These are phyloP conservation scores for Cladorrhinum sp. DNA, from an alignment of 2,329 filamentous ascomycete genomes.

Conservation along the genomic window DNA sequence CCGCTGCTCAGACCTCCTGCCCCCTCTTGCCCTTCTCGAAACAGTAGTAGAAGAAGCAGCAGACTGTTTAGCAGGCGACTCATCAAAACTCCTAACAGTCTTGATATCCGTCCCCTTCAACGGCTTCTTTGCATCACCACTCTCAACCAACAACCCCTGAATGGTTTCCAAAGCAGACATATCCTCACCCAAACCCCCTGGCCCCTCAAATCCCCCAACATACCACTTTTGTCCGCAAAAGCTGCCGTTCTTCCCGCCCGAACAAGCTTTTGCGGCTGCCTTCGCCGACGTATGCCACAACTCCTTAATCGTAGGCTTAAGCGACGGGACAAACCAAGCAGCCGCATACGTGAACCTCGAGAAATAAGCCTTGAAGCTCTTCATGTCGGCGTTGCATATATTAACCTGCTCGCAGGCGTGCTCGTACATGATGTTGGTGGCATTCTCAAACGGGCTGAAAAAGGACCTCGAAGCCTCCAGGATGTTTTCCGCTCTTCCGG, in stretches of 20 bases:
- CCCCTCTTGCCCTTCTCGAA: constrained; percentile 5
- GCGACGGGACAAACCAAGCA: constrained; percentile 54
- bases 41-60: not conserved
- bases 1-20: not conserved
- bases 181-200: constrained; percentile 57
- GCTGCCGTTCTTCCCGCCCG: constrained; percentile 50
- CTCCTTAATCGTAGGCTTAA: constrained; percentile 44
- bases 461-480: constrained; percentile 51
- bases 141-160: constrained; percentile 52
- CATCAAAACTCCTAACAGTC: constrained; percentile 35
- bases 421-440: constrained; percentile 63
- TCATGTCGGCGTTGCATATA: constrained; percentile 61
- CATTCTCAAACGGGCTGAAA: constrained; percentile 51
- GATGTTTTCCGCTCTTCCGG: constrained; percentile 49
- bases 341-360: constrained; percentile 62
- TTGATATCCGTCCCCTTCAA: constrained; percentile 48
- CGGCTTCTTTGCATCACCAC: constrained; percentile 41
- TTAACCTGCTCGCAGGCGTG: constrained; percentile 59
- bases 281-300: constrained; percentile 51
- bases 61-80: no score
- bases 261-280: constrained; percentile 57
- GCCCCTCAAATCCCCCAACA: constrained; percentile 52
- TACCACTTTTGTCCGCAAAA: constrained; percentile 65
- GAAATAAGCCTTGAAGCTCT: constrained; percentile 66
- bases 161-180: constrained; percentile 64